A percentile compares a stretch with the other conserved stretches of the same genome.
Evolutionary conservation across 768 basidiomycete species (phyloP).

Genomic region (Mycena indigotica): DNA sequence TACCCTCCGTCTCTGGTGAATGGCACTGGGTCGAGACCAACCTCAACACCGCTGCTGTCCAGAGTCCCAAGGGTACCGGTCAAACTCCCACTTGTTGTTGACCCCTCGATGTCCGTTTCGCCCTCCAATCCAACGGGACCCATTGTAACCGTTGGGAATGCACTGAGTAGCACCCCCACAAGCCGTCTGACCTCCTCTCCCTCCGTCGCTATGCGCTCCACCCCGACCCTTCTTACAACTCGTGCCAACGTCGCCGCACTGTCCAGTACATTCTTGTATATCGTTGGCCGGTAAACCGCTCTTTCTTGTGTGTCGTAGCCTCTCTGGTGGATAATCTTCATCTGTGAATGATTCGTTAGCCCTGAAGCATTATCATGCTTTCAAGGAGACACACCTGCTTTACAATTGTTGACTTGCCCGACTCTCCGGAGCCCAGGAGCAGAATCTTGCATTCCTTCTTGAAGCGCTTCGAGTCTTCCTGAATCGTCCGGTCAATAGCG

Average conservation of each 20-base stretch:
- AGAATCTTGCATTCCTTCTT: conserved; percentile 77
- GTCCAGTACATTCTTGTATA: conserved; percentile 70
- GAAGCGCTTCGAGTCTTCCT: conserved; percentile 66
- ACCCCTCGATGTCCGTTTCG: not conserved
- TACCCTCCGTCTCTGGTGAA: conserved; percentile 4
- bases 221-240: conserved; percentile 67
- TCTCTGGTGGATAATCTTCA: conserved; percentile 83
- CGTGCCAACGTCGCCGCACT: conserved; percentile 69
- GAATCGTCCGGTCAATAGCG: conserved; percentile 63
- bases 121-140: not conserved
- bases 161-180: conserved; percentile 3
- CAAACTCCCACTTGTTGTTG: not conserved
- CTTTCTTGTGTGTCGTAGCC: conserved; percentile 69
- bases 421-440: conserved; percentile 48
- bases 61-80: not conserved
- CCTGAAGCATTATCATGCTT: too few species aligned
- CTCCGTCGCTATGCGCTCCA: conserved; percentile 51
- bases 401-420: conserved; percentile 58
- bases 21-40: conserved; percentile 17
- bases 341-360: conserved; percentile 40
- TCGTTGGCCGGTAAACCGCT: conserved; percentile 59
- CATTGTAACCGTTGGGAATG: conserved; percentile 8
- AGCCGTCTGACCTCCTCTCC: not conserved
- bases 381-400: conserved; percentile 46
- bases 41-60: not conserved